Base-by-base conservation (phyloP, 202 grass and related monocot genomes). In the Zizania palustris region DNA sequence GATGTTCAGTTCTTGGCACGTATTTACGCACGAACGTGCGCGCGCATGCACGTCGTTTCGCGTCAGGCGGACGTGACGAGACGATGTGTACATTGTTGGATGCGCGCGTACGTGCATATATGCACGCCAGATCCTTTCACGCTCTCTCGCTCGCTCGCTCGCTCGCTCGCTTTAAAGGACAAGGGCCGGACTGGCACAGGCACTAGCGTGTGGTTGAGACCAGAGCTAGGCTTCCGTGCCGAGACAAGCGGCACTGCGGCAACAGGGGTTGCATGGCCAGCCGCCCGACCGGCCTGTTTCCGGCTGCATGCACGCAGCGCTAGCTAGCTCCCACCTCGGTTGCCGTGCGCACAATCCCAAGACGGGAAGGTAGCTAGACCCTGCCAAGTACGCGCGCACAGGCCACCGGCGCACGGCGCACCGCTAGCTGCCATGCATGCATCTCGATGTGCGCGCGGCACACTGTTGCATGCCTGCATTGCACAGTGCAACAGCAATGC, bases 301-400 rank as follows among this genome's bases (percentile, higher is more conserved):
- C 65, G 51, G 62, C 49, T 55, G 54, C 28, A 28, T n/a, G 28
- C 28, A 2, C 28, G 28, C 51, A 34, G 68, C 9, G 6, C 10
- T 7, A 20, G 73, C 12, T 13, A 5, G 1, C 39, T 82, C 85
- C 67, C n/a, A 60, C 85, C 73, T 87, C 85, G 73, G 60, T 82
- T 87, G 79, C 2, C 65, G 84, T 55, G 72, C 34, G 39, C 6
- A 78, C 72, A 82, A 86, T 82, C 78, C n/a, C n/a, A n/a, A n/a
- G n/a, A n/a, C n/a, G n/a, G n/a, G n/a, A 51, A 21, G 67, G n/a
- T n/a, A n/a, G n/a, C n/a, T n/a, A n/a, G 6, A 58, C 49, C 38
- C 51, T 43, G 46, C 28, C 64, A 65, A 58, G 46, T 76, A 57
- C 58, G 15, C 46, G 46, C 51, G 51, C 28, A 28, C 28, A n/a